Evolutionary conservation across 2,329 filamentous ascomycete species (phyloP), one percentile per base, ranked within the genome.

Genomic region (Pseudogymnoascus pannorum): DNA sequence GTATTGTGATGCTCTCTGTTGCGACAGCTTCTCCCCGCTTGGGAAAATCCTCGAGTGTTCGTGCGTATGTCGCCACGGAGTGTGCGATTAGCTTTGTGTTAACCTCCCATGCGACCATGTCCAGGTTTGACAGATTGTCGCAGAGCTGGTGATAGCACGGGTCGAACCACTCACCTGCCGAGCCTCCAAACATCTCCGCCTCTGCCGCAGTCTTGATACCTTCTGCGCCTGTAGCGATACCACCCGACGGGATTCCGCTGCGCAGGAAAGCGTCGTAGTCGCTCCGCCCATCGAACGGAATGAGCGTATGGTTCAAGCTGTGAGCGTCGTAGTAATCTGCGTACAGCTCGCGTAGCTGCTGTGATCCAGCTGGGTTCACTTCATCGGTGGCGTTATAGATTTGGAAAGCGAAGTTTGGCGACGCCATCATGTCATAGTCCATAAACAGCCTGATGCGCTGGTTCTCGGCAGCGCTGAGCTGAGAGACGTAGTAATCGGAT

Each of bases 191-290:
- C 74, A 84, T 74, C 40, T 75, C 76, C 2, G 75, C 81, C 70
- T 92, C 87, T 33, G 84, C 79, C 58, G 79, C 75, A 0, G 87
- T 91, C 82, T 92, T 92, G 75, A 89, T 72, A 11, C 82, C 87
- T 73, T 92, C 89, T 1, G 89, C 89, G 38, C 89, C 89, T 2
- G 89, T 91, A 60, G 88, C 88, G 64, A 92, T 84, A 29, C 89
- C 89, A 22, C 89, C 88, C 1, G 84, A 84, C 0, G 89, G 87
- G 42, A 92, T 91, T 2, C 87, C 87, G 61, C 83, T 80, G 35
- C 83, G 79, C 68, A 92, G 87, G 76, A 93, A 92, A 1, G 84
- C 87, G 58, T 86, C 87, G 68, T 93, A 93, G 73, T 94, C 90
- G 65, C 86, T 90, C 62, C 89, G 85, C 5, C 89, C 89, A 67